Conservation (phyloP, 1,284 basidiomycete species). For the Singerocomus rubriflavus region DNA sequence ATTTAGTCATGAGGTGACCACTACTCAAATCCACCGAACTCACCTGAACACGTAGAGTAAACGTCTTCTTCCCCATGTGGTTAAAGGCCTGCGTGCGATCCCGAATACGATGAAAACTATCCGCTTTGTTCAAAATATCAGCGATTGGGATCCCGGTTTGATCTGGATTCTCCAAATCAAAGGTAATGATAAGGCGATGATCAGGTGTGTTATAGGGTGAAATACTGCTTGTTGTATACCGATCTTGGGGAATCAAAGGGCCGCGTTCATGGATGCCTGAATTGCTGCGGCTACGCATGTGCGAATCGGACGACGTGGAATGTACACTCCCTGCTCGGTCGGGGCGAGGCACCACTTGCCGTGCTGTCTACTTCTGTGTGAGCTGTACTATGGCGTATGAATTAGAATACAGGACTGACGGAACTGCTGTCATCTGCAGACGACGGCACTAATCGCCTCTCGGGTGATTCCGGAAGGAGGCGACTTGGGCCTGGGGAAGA, state of each 20-base stretch:
- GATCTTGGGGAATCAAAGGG: slow-evolving; percentile 21
- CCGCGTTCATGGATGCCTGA: slow-evolving; percentile 16
- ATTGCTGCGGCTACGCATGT: slow-evolving; percentile 4
- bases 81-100: slow-evolving; percentile 14
- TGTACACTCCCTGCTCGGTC: slow-evolving; percentile 6
- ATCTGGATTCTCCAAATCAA: slow-evolving; percentile 19
- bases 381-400: slow-evolving; percentile 16
- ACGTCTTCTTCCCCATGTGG: slow-evolving; percentile 27
- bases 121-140: slow-evolving; percentile 20
- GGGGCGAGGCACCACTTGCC: slow-evolving; percentile 20
- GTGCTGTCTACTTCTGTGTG: slow-evolving; percentile 17
- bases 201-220: slow-evolving; percentile 1
- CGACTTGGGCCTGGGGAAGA: slow-evolving; percentile 11
- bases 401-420: slow-evolving; percentile 19
- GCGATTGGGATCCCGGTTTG: slow-evolving; percentile 22
- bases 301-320: slow-evolving; percentile 7
- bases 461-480: slow-evolving; percentile 18
- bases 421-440: slow-evolving; percentile 11
- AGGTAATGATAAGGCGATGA: slow-evolving; percentile 12
- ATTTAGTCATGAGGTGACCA: neutral
- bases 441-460: slow-evolving; percentile 15
- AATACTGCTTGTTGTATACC: slow-evolving; percentile 20
- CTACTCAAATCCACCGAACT: neutral
- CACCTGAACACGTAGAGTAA: slow-evolving; percentile 30
- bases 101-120: slow-evolving; percentile 12